Percentiles rank a stretch among this genome's conserved stretches.
phyloP scores from a whole-genome alignment of 192 early-diverging fungal species.

The Coemansia sp. region DNA sequence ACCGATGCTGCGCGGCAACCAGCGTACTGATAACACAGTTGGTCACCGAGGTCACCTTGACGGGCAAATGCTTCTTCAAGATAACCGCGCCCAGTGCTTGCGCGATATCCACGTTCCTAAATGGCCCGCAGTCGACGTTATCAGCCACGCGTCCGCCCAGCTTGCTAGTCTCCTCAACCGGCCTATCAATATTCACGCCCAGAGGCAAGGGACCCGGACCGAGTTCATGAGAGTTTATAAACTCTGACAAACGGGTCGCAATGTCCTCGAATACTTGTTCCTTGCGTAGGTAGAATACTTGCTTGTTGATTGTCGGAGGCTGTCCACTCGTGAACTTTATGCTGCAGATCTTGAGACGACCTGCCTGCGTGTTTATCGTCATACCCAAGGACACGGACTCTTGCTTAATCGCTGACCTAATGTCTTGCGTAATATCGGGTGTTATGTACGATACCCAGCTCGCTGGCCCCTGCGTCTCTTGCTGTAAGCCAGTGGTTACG shows the following conservation, averaged over 20 bases:
- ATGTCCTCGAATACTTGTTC: constrained; percentile 67
- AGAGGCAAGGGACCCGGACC: constrained; percentile 21
- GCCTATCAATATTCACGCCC: constrained; percentile 95
- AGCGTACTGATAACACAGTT: constrained; percentile 96
- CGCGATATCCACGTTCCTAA: constrained; percentile 77
- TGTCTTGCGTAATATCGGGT: constrained; percentile 21
- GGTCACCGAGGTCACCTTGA: constrained; percentile 81
- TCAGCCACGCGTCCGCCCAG: constrained; percentile 61
- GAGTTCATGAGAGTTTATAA: constrained; percentile 60
- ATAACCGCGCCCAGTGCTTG: constrained; percentile 74
- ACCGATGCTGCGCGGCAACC: constrained; percentile 79
- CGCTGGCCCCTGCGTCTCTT: constrained; percentile 18
- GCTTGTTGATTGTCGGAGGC: constrained; percentile 43
- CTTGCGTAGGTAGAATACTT: constrained; percentile 29
- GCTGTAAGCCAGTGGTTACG: constrained; percentile 16
- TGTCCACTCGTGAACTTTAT: constrained; percentile 23
- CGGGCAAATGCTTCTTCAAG: constrained; percentile 67
- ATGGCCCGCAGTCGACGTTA: constrained; percentile 35
- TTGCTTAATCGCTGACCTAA: constrained; percentile 14
- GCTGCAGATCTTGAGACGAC: constrained; percentile 38
- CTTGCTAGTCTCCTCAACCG: constrained; percentile 78
- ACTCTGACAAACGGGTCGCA: constrained; percentile 76
- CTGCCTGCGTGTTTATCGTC: constrained; percentile 36
- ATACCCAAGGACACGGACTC: constrained; percentile 18
- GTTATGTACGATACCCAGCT: constrained; percentile 32